Percentiles rank a stretch among this genome's conserved stretches.
phyloP scores from a whole-genome alignment of 768 basidiomycete genomes.

The Galerina sulciceps region DNA sequence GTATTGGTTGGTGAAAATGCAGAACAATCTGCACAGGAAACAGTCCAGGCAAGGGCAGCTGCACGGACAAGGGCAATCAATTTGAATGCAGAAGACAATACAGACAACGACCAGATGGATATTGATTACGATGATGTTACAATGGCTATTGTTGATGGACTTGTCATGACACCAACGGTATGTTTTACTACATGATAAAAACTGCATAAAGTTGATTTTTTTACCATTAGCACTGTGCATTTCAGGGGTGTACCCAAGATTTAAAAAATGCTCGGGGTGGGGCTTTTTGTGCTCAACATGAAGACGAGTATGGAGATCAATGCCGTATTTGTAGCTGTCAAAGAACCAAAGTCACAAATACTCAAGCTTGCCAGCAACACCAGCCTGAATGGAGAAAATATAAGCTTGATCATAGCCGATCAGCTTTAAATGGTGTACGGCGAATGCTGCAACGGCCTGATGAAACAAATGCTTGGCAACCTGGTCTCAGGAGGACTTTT shows the following conservation, averaged over 20 bases:
- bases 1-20: not conserved
- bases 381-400: not conserved
- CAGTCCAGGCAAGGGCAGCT: not conserved
- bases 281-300: slow-evolving; percentile 16
- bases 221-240: slow-evolving; percentile 18
- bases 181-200: not conserved
- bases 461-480: not conserved
- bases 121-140: not conserved
- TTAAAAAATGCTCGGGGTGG: slow-evolving; percentile 15
- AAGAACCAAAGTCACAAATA: not conserved
- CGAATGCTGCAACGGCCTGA: not conserved
- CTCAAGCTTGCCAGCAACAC: slow-evolving; percentile 4
- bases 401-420: not conserved
- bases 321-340: slow-evolving; percentile 8
- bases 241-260: slow-evolving; percentile 7
- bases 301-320: not conserved
- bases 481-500: not conserved
- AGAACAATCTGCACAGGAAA: not conserved
- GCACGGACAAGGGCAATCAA: not conserved
- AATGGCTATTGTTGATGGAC: slow-evolving; percentile 18
- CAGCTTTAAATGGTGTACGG: not conserved
- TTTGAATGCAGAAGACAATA: not conserved
- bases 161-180: slow-evolving; percentile 11
- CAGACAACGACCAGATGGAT: not conserved
- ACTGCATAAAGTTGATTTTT: not conserved